Conservation (phyloP, 78 protist species). For the Capsaspora owczarzaki region DNA sequence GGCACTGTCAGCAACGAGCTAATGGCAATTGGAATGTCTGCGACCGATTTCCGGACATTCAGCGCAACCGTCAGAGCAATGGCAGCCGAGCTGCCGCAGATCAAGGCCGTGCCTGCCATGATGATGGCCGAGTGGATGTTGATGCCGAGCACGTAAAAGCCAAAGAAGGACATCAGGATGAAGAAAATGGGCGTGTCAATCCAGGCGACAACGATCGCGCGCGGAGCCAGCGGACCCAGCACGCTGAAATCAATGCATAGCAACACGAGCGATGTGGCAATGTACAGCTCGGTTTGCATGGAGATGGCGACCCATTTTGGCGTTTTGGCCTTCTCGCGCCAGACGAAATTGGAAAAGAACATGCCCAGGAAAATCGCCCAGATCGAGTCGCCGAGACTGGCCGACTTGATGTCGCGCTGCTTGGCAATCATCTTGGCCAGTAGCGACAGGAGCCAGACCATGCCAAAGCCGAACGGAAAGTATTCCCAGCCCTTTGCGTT, state of each 20-base stretch:
- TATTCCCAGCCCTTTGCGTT: no score
- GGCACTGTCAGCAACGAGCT: not conserved
- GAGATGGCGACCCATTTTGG: not conserved
- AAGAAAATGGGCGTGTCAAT: not conserved
- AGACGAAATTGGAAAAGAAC: not conserved
- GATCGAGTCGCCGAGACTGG: not conserved
- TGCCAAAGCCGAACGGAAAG: no score
- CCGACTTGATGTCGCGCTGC: not conserved
- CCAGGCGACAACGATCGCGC: not conserved
- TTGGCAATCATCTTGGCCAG: no score
- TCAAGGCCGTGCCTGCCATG: not conserved
- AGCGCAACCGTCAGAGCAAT: not conserved
- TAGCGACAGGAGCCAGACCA: no score
- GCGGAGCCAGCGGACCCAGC: not conserved
- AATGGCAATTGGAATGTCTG: not conserved
- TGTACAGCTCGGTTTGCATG: not conserved
- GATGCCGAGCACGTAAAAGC: not conserved
- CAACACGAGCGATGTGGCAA: not conserved
- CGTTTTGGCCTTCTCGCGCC: not conserved
- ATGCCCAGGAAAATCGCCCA: conserved; percentile 2
- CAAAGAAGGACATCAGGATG: not conserved
- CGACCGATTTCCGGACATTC: not conserved
- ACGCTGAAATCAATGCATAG: not conserved
- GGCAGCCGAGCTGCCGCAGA: conserved; percentile 8
- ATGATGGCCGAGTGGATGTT: not conserved